These are phyloP conservation scores for Kazachstania sp. DNA, from an alignment of 1,139 yeast genomes.

Conservation along the genomic window DNA sequence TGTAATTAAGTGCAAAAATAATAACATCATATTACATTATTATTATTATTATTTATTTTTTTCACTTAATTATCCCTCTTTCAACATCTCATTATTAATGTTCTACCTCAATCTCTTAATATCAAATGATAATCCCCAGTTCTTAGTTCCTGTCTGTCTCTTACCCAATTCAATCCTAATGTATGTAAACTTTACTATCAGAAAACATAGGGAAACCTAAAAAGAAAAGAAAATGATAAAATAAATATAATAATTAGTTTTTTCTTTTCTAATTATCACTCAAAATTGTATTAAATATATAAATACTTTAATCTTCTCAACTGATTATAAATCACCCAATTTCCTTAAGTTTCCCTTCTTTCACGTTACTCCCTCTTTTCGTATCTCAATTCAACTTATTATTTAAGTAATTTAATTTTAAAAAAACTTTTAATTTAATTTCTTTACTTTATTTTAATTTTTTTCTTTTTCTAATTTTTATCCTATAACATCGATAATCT, in stretches of 20 bases:
- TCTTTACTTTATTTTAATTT: neutral
- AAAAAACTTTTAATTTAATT: neutral
- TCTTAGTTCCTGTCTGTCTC: neutral
- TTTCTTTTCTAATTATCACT: neutral
- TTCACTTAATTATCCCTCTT: slow-evolving; percentile 1
- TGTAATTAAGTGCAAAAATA: neutral
- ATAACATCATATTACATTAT: neutral
- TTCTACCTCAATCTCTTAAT: neutral
- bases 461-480: neutral
- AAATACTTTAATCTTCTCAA: slow-evolving; percentile 2
- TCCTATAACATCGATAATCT: neutral
- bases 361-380: neutral
- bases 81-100: neutral
- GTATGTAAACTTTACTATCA: neutral
- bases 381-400: neutral
- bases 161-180: neutral
- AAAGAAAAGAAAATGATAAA: neutral
- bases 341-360: neutral
- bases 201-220: neutral
- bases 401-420: neutral
- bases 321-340: neutral
- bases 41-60: too few relatives aligned
- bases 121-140: neutral
- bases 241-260: neutral
- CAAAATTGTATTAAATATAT: neutral